Percentiles rank a stretch among this genome's conserved stretches.
These are phyloP conservation scores for Lactarius sp. DNA, from an alignment of 768 basidiomycete species.

Conservation along the genomic window DNA sequence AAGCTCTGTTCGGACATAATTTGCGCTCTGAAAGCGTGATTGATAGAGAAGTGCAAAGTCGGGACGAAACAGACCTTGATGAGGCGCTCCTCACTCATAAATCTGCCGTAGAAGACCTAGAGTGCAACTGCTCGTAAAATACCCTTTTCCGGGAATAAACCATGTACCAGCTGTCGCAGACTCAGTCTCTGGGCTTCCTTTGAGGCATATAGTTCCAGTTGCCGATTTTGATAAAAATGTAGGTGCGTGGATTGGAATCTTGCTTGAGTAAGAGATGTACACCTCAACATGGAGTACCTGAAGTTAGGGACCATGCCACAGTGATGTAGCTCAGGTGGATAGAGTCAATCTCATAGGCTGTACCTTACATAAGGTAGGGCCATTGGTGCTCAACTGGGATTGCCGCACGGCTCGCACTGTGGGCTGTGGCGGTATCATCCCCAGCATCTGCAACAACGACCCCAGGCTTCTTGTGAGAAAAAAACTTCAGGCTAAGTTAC, in stretches of 20 bases:
- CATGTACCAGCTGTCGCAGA: constrained; percentile 68
- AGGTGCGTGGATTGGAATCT: constrained; percentile 26
- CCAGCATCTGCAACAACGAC: no score
- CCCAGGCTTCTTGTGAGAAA: no score
- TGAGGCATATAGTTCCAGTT: constrained; percentile 74
- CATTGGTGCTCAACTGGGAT: no score
- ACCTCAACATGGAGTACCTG: neutral
- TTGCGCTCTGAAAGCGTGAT: constrained; percentile 57
- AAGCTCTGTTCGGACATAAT: constrained; percentile 85
- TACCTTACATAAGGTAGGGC: neutral
- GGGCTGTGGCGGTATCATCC: no score
- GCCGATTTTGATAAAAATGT: constrained; percentile 76
- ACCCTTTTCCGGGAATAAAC: neutral
- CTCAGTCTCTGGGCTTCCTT: constrained; percentile 68
- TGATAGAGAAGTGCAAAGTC: neutral
- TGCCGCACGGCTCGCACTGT: no score
- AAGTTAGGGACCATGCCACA: neutral
- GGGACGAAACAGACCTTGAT: constrained; percentile 50
- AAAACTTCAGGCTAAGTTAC: no score
- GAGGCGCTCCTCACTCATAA: constrained; percentile 71
- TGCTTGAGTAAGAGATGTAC: constrained; percentile 1
- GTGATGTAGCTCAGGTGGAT: neutral
- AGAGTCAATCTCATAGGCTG: no score
- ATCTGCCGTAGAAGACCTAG: constrained; percentile 82
- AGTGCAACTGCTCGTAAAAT: constrained; percentile 11